Percentiles rank a stretch among this genome's conserved stretches.
These are phyloP conservation scores for Myxozyma mucilagina DNA, from an alignment of 805 yeast species.

Conservation along the genomic window DNA sequence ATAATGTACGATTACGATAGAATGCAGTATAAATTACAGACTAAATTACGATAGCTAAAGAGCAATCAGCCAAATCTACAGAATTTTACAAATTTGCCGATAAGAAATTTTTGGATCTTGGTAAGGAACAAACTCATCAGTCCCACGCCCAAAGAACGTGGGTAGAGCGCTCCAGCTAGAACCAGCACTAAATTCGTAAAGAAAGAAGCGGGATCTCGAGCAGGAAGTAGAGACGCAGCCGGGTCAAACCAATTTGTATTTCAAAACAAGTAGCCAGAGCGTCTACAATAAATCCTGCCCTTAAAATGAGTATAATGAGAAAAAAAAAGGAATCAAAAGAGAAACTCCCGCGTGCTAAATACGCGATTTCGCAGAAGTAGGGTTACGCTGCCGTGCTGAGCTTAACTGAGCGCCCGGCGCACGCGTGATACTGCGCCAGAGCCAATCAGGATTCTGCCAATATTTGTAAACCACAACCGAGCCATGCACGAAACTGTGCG, in stretches of 20 bases:
- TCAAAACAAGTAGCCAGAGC: conserved; percentile 1
- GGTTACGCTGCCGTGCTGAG: neutral
- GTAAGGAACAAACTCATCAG: conserved; percentile 33
- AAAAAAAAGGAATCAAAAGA: neutral
- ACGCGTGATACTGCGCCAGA: neutral
- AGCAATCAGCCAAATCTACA: neutral
- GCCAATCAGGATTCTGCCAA: conserved; percentile 8
- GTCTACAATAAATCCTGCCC: conserved; percentile 32
- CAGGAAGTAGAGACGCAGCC: conserved; percentile 31
- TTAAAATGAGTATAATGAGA: conserved; percentile 24
- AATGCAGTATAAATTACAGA: neutral
- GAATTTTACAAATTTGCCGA: too few species aligned
- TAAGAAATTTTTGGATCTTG: conserved; percentile 30
- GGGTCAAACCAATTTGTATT: neutral
- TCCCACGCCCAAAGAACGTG: conserved; percentile 2
- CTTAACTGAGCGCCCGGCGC: neutral
- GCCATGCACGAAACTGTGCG: neutral
- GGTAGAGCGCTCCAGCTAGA: conserved; percentile 33
- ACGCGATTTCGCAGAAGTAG: neutral
- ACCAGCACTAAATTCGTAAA: conserved; percentile 11
- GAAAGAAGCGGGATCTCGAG: conserved; percentile 26
- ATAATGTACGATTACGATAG: neutral
- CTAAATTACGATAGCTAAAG: neutral
- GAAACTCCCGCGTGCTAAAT: neutral
- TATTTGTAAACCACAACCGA: neutral